Evolutionary conservation across 148 eudicot species (phyloP), one percentile per base, ranked within the genome.

Genomic region (Cornus kousa): DNA sequence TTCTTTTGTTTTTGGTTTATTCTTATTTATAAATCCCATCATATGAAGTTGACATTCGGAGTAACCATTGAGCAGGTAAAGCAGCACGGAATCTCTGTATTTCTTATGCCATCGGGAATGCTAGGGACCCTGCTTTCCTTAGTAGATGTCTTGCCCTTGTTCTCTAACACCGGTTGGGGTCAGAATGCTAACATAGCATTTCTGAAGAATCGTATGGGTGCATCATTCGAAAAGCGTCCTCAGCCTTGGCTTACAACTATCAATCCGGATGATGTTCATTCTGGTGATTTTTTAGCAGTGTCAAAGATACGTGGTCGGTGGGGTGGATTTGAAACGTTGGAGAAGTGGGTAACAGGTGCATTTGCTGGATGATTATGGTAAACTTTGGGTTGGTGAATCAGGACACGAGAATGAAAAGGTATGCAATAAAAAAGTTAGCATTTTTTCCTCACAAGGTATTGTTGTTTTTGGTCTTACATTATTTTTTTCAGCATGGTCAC

Each of bases 401-500:
- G 99, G 99, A 79, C 95, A 96, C 74, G 99, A 96, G 90, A 93
- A 96, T 89, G 99, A 93, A 80, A 88, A 96, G 97, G 99, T 93
- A 84, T 28, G 75, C 74, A 35, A 55, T 31, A 5, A 37, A 31
- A 39, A 14, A 4, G 28, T 11, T n/a, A 13, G 20, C 24, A 55
- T 48, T 74, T 43, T 7, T 39, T 39, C 13, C 33, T 11, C 19
- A 53, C 59, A 8, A 19, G 23, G 0, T 28, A 28, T 28, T 28
- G 17, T 53, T 53, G 59, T 53, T 53, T 48, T 48, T 48, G 9
- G 12, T 48, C 7, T 48, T 48, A 48, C 12, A 8, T 48, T 7
- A 48, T 3, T 11, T 48, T 48, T 48, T 53, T 53, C 19, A 53
- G 59, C 17, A 3, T 53, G 59, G 59, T 16, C 59, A 53, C 4